These are phyloP conservation scores for Penicillium sp. DNA, from an alignment of 2,329 filamentous ascomycete genomes.

Conservation along the genomic window DNA sequence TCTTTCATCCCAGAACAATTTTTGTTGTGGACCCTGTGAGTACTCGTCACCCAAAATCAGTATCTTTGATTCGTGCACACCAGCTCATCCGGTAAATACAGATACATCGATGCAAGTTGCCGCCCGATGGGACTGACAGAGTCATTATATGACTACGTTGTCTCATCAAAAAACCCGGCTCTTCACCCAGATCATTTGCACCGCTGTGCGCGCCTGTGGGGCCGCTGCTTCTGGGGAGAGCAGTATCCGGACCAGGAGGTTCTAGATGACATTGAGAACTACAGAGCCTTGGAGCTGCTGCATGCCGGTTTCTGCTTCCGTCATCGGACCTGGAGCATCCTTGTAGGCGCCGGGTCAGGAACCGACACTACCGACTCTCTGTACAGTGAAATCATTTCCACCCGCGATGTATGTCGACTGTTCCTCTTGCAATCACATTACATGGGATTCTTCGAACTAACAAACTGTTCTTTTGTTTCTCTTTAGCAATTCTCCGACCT, in stretches of 20 bases:
- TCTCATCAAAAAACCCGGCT: conserved; percentile 34
- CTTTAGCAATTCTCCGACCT: conserved; percentile 39
- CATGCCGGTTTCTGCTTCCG: conserved; percentile 34
- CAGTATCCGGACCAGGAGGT: conserved; percentile 41
- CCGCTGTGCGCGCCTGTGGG: conserved; percentile 39
- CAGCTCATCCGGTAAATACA: conserved; percentile 10
- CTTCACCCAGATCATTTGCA: conserved; percentile 38
- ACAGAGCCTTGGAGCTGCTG: conserved; percentile 37
- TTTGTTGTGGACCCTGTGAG: conserved; percentile 40
- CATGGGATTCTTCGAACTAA: background rate
- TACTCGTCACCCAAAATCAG: background rate
- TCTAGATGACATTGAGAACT: conserved; percentile 43
- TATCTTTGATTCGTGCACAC: background rate
- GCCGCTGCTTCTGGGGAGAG: conserved; percentile 39
- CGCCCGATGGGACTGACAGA: conserved; percentile 33
- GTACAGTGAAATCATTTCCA: conserved; percentile 28
- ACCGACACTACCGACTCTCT: conserved; percentile 24
- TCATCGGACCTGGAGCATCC: conserved; percentile 33
- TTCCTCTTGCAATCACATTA: background rate
- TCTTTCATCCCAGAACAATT: conserved; percentile 42
- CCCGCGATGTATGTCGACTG: conserved; percentile 27
- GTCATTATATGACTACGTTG: conserved; percentile 37
- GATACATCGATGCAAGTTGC: conserved; percentile 35
- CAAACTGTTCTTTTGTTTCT: background rate
- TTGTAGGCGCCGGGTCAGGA: conserved; percentile 24